Evolutionary conservation across 2,329 filamentous ascomycete species (phyloP), one percentile per base, ranked within the genome.

Genomic region (Catunica adiposa): DNA sequence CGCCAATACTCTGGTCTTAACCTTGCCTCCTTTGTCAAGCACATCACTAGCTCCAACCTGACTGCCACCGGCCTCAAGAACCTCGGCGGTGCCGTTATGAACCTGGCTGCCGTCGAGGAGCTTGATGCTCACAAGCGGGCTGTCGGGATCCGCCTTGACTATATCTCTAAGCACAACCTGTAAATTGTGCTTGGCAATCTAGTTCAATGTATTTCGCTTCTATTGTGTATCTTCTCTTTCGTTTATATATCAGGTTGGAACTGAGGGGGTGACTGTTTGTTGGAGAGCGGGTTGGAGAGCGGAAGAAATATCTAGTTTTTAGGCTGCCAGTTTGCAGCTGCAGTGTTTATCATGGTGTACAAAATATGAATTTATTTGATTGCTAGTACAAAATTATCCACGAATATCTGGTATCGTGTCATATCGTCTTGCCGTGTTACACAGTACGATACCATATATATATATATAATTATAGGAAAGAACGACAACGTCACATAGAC

Each of bases 1-100:
- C 95, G 94, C 71, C 92, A 98, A 69, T 98, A 98, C 73, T 96
- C 89, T 4, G 92, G 92, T 54, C 92, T 98, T 65, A 98, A 95
- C 68, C 78, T 98, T 4, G 88, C 80, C 31, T 97, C 90, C 1
- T 98, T 96, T 70, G 79, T 95, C 67, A 98, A 98, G 73, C 89
- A 97, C 74, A 96, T 98, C 65, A 98, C 92, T 38, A 92, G 86
- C 71, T 88, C 89, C 0, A 86, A 94, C 68, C 76, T 98, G 59
- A 94, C 88, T 1, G 79, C 82, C 17, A 78, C 95, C 63, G 92
- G 92, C 22, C 73, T 98, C 60, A 77, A 78, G 62, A 92, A 94
- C 63, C 85, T 98, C 1, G 88, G 90, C 34, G 73, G 75, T 54
- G 89, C 92, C 3, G 92, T 98, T 54, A 96, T 97, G 88, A 85